phyloP scores from a whole-genome alignment of 1,284 basidiomycete genomes.

The Puccinia coronata region DNA sequence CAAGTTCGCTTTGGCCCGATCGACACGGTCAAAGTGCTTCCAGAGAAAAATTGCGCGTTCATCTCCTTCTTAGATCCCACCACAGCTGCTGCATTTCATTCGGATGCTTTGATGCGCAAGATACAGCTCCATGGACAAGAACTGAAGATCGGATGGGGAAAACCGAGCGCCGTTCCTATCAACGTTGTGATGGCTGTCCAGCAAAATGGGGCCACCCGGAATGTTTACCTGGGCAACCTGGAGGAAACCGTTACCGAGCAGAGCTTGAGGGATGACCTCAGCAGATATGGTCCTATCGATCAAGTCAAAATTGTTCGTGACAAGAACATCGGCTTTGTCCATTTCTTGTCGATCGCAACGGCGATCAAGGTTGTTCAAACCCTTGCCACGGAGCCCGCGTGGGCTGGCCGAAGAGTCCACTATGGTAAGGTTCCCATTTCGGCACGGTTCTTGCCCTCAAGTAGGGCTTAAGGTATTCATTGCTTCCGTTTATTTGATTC shows the following conservation, averaged over 20 bases:
- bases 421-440: conserved; percentile 65
- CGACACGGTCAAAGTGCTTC: conserved; percentile 90
- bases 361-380: conserved; percentile 92
- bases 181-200: conserved; percentile 81
- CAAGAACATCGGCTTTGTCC: conserved; percentile 96
- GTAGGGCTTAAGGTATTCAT: conserved; percentile 53
- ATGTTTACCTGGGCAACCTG: conserved; percentile 88
- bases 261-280: conserved; percentile 77
- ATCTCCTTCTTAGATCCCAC: conserved; percentile 90
- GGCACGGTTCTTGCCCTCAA: not conserved
- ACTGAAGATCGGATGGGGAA: conserved; percentile 94
- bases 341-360: conserved; percentile 86
- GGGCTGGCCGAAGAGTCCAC: conserved; percentile 91
- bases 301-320: conserved; percentile 97
- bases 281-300: conserved; percentile 91
- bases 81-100: conserved; percentile 89
- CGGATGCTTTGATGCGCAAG: conserved; percentile 90
- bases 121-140: conserved; percentile 85
- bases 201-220: conserved; percentile 84
- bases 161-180: conserved; percentile 79
- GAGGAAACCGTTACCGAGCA: conserved; percentile 86
- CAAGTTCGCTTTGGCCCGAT: conserved; percentile 97
- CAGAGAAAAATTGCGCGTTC: conserved; percentile 97
- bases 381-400: conserved; percentile 79
- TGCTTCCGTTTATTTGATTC: conserved; percentile 52